Base-by-base conservation (phyloP, 1,284 basidiomycete genomes). In the Tilletiopsis washingtonensis region DNA sequence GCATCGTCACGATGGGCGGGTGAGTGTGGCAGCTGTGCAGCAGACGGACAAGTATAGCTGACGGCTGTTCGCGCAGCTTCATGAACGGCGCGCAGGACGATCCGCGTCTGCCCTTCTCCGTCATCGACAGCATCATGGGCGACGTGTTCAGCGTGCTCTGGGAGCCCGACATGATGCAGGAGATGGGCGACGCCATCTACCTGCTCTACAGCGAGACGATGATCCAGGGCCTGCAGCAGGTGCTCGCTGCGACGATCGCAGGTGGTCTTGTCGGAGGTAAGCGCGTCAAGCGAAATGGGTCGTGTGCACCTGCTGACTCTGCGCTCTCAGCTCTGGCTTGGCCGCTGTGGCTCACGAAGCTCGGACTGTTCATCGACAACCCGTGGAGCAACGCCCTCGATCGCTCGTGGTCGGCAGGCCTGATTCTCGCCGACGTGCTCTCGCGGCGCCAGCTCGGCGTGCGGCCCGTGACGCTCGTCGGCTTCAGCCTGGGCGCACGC, bases 101-200 rank as follows among this genome's bases (percentile, higher is more conserved):
- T 27, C 61, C 64, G 5, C 54, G 69, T 26, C 43, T 73, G 43
- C 70, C 70, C 1, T 73, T 67, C 56, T 64, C 69, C 47, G 69
- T 73, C 41, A 64, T 73, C 38, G 70, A 73, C 49, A 63, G 62
- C 32, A 57, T 73, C 34, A 71, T 73, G 70, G 70, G 70, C 43
- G 70, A 73, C 40, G 57, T 51, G 12, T 73, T 73, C 48, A 61
- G 61, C 36, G 61, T 73, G 3, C 51, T 71, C 32, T 73, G 70
- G 70, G 70, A 73, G 50, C 70, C 70, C 1, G 69, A 73, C 41
- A 73, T 73, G 70, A 73, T 73, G 70, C 62, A 63, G 37, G 70
- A 73, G 42, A 73, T 73, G 70, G 70, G 70, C 21, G 67, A 73
- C 32, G 67, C 70, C 32, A 65, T 73, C 40, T 63, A 64, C 23